Percentiles rank a stretch among this genome's conserved stretches.
These are phyloP conservation scores for Suillus clintonianus DNA, from an alignment of 768 basidiomycete genomes.

Conservation along the genomic window DNA sequence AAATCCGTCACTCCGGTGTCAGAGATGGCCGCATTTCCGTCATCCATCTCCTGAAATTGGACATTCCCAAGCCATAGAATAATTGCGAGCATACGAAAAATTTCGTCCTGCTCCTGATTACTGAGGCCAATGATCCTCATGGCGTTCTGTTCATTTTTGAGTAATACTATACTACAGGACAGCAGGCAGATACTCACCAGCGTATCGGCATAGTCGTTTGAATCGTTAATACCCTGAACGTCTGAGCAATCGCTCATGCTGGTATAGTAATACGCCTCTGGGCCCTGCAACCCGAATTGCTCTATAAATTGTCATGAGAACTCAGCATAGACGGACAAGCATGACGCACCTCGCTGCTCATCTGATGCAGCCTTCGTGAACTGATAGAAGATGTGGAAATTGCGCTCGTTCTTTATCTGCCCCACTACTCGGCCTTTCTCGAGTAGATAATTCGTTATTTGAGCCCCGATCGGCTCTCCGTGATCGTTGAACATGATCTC, in stretches of 20 bases:
- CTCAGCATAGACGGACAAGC: neutral
- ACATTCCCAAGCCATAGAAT: slow-evolving; percentile 97
- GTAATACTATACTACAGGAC: slow-evolving; percentile 1
- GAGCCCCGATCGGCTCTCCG: slow-evolving; percentile 94
- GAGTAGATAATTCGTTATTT: slow-evolving; percentile 97
- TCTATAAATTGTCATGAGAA: slow-evolving; percentile 50
- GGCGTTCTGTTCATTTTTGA: slow-evolving; percentile 60
- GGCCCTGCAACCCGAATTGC: slow-evolving; percentile 92
- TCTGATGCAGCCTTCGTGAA: slow-evolving; percentile 94
- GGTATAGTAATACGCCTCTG: slow-evolving; percentile 93
- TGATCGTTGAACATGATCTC: slow-evolving; percentile 98
- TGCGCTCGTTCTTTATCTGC: slow-evolving; percentile 93
- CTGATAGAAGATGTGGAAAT: slow-evolving; percentile 99
- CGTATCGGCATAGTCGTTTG: slow-evolving; percentile 84
- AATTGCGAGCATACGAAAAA: slow-evolving; percentile 89
- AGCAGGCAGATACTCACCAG: slow-evolving; percentile 52
- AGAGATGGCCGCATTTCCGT: slow-evolving; percentile 80
- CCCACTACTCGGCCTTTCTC: slow-evolving; percentile 98
- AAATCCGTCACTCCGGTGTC: slow-evolving; percentile 94
- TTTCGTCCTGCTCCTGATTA: slow-evolving; percentile 83
- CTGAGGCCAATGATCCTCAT: slow-evolving; percentile 94
- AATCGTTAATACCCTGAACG: slow-evolving; percentile 90
- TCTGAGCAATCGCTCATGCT: slow-evolving; percentile 90
- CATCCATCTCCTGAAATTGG: slow-evolving; percentile 84
- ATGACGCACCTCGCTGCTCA: slow-evolving; percentile 76